These are phyloP conservation scores for Colletotrichum lini DNA, from an alignment of 2,329 filamentous ascomycete species.

Conservation along the genomic window DNA sequence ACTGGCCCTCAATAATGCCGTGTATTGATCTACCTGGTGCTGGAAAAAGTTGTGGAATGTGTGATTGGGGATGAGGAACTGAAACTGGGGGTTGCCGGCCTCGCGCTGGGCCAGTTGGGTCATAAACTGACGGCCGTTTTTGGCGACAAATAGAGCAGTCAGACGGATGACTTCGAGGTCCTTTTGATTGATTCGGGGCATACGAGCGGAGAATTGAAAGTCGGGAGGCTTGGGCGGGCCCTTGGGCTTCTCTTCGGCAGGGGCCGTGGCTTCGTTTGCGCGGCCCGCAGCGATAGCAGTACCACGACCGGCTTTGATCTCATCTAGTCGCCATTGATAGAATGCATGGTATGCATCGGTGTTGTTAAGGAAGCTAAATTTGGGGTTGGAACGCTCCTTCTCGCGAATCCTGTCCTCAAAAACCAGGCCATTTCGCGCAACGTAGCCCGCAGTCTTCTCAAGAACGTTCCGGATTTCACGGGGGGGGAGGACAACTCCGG, in stretches of 20 bases:
- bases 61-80: slow-evolving; percentile 95
- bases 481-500: slow-evolving; percentile 89
- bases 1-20: slow-evolving; percentile 78
- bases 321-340: slow-evolving; percentile 90
- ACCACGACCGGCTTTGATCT: slow-evolving; percentile 87
- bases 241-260: slow-evolving; percentile 74
- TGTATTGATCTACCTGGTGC: slow-evolving; percentile 93
- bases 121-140: slow-evolving; percentile 93
- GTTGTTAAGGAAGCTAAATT: slow-evolving; percentile 88
- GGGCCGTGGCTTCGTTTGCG: slow-evolving; percentile 71
- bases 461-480: slow-evolving; percentile 88
- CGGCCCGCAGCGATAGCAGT: slow-evolving; percentile 84
- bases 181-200: slow-evolving; percentile 97
- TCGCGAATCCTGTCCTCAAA: slow-evolving; percentile 90
- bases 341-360: slow-evolving; percentile 89
- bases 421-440: slow-evolving; percentile 76
- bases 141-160: slow-evolving; percentile 92
- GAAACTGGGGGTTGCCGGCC: slow-evolving; percentile 92
- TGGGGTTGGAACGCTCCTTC: slow-evolving; percentile 87
- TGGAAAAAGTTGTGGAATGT: slow-evolving; percentile 97
- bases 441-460: slow-evolving; percentile 95
- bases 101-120: slow-evolving; percentile 91
- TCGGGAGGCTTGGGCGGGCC: slow-evolving; percentile 88
- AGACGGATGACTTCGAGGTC: slow-evolving; percentile 83
- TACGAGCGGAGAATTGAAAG: slow-evolving; percentile 94